phyloP scores from a whole-genome alignment of 2,329 filamentous ascomycete species.

The Alternaria longipes region DNA sequence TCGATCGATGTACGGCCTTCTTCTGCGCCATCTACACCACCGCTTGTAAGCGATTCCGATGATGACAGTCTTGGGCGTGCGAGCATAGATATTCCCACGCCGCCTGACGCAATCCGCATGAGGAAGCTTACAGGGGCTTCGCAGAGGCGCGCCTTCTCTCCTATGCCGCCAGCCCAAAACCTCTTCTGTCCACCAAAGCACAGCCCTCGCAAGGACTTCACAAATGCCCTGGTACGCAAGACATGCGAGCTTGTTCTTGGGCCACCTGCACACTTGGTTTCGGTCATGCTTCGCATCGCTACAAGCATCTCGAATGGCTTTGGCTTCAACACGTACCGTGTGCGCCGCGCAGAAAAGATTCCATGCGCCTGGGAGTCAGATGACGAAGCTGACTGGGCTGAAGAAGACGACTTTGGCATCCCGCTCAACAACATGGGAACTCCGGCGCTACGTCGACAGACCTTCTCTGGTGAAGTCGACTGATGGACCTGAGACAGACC shows the following conservation, averaged over 20 bases:
- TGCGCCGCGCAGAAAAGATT: conserved; percentile 44
- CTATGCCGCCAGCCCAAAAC: conserved; percentile 73
- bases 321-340: conserved; percentile 46
- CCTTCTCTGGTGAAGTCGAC: conserved; percentile 39
- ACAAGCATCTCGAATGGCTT: conserved; percentile 71
- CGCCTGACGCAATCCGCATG: conserved; percentile 49
- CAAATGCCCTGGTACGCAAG: conserved; percentile 74
- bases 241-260: conserved; percentile 79
- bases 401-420: conserved; percentile 67
- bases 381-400: conserved; percentile 62
- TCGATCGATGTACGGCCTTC: conserved; percentile 34
- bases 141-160: conserved; percentile 68
- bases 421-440: conserved; percentile 50
- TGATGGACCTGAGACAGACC: conserved; percentile 22
- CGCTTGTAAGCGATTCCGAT: conserved; percentile 55
- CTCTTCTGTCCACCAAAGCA: conserved; percentile 65
- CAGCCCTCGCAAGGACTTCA: conserved; percentile 48
- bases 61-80: conserved; percentile 54
- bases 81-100: conserved; percentile 53
- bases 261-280: conserved; percentile 80
- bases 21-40: conserved; percentile 56
- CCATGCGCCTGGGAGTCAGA: conserved; percentile 67
- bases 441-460: conserved; percentile 31
- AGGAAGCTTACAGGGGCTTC: conserved; percentile 62
- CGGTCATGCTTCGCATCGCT: conserved; percentile 82